phyloP scores from a whole-genome alignment of 1,284 basidiomycete genomes.

The Fomitopsis pinicola region DNA sequence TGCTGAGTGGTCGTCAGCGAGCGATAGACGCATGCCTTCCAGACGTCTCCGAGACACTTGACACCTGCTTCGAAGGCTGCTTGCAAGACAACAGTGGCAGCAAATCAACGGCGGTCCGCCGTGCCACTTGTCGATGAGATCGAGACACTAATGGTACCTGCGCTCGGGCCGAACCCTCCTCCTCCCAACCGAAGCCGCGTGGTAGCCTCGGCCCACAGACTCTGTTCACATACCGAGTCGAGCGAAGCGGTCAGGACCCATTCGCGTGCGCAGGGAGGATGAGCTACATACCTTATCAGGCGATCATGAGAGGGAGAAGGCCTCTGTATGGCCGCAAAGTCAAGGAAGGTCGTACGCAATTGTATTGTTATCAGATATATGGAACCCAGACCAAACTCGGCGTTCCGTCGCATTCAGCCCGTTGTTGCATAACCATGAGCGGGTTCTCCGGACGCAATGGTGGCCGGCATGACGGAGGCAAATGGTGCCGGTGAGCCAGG shows the following conservation, averaged over 20 bases:
- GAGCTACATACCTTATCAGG: background rate
- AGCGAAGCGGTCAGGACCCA: background rate
- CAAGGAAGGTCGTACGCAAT: background rate
- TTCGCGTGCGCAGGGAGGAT: background rate
- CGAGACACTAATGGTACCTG: background rate
- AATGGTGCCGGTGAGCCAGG: no score
- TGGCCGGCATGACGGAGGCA: no score
- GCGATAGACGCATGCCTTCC: no score
- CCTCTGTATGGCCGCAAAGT: background rate
- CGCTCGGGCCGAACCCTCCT: no score
- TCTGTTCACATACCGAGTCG: no score
- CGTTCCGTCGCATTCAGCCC: no score
- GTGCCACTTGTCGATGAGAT: background rate
- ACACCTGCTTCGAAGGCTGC: background rate
- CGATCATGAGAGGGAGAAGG: background rate
- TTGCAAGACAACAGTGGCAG: no score
- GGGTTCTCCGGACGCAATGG: no score
- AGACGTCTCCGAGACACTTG: background rate
- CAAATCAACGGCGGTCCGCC: background rate
- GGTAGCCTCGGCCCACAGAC: no score
- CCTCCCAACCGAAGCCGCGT: no score
- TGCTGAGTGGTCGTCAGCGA: no score
- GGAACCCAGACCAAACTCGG: background rate
- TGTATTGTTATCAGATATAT: background rate
- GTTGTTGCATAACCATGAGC: no score